Base-by-base conservation (phyloP, 2,329 filamentous ascomycete genomes). In the Aspergillus amoenus region DNA sequence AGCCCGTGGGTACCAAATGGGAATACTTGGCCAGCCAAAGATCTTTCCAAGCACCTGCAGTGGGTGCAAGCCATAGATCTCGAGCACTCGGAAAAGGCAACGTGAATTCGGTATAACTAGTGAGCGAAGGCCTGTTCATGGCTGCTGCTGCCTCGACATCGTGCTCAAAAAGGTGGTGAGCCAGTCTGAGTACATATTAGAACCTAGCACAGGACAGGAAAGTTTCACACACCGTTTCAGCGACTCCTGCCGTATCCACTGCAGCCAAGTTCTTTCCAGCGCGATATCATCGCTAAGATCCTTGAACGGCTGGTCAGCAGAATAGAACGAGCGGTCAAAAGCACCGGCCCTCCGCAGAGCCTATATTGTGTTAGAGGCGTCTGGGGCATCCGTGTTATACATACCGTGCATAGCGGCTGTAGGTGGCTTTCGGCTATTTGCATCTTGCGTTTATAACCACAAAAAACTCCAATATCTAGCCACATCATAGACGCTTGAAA, bases 401-500 rank as follows among this genome's bases (percentile, higher is more conserved):
- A 9, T 34, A 55, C 52, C n/a, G 52, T 55, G 27, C 52, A 55
- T n/a, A 55, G 21, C 21, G 52, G 52, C 17, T 55, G 52, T 15
- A 55, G 27, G 21, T 55, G 21, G 24, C 52, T 55, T 39, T 55
- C 52, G 3, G 52, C 52, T 21, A 55, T 55, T 27, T 55, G 44
- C 52, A 55, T 55, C 27, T 55, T 55, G 6, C 52, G 44, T 49
- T 55, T 48, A 24, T 55, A 55, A 17, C 52, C 52, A 24, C 52
- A 55, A 22, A 55, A 55, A 0, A 49, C n/a, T 5, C 52, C 52
- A 13, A 55, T 55, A 43, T 55, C 52, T 24, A 55, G 21, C 52
- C 52, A 55, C 45, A 55, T 55, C 52, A 55, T 55, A 11, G 52
- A 55, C 6, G 52, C 52, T 17, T 55, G 52, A 30, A 55, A 55